These are phyloP conservation scores for Trichoderma gracile DNA, from an alignment of 2,329 filamentous ascomycete genomes.

Conservation along the genomic window DNA sequence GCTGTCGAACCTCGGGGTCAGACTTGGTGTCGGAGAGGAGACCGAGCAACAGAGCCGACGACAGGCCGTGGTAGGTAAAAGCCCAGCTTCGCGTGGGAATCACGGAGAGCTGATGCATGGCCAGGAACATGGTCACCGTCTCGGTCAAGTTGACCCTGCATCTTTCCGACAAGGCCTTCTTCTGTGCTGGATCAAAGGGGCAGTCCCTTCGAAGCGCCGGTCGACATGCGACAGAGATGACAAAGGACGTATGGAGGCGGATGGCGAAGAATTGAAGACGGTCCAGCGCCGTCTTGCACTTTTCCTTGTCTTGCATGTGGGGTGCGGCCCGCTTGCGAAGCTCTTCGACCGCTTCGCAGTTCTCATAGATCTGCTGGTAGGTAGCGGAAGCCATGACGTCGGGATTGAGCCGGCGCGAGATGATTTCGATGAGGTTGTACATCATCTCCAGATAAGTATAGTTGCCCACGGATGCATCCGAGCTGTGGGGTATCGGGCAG, in stretches of 20 bases:
- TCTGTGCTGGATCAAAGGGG: constrained; percentile 53
- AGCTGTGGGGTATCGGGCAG: constrained; percentile 53
- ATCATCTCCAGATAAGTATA: constrained; percentile 64
- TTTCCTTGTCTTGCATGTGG: constrained; percentile 60
- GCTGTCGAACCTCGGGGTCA: constrained; percentile 62
- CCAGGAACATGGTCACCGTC: constrained; percentile 67
- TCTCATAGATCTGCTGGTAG: constrained; percentile 58
- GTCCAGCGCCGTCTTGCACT: constrained; percentile 64
- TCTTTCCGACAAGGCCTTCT: constrained; percentile 55
- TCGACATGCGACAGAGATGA: constrained; percentile 65
- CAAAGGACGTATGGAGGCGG: constrained; percentile 64
- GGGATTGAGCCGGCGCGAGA: constrained; percentile 58
- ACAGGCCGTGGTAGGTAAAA: constrained; percentile 67
- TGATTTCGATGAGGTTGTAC: constrained; percentile 64
- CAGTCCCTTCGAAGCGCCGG: constrained; percentile 60
- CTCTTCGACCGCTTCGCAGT: constrained; percentile 57
- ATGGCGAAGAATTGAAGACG: constrained; percentile 65
- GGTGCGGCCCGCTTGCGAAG: constrained; percentile 51
- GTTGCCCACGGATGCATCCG: constrained; percentile 47
- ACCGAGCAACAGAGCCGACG: constrained; percentile 63
- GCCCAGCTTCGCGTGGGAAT: constrained; percentile 68
- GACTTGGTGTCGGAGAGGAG: constrained; percentile 64
- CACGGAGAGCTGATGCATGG: constrained; percentile 67
- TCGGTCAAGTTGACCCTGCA: constrained; percentile 65
- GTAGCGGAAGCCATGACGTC: constrained; percentile 52